Base-by-base conservation (phyloP, 1,139 yeast species). In the Geotrichum candidum region DNA sequence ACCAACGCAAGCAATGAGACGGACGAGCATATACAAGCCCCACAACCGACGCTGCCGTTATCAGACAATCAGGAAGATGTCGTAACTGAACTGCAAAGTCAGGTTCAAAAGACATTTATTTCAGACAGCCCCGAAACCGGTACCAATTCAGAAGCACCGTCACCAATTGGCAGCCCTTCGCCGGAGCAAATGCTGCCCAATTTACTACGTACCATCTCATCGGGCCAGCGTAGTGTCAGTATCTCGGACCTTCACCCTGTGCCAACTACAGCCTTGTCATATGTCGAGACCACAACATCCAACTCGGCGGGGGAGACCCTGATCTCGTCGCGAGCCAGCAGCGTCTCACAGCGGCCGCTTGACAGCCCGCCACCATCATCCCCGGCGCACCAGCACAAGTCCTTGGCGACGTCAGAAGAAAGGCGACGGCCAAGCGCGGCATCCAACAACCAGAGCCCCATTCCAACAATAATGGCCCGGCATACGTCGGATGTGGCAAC, bases 231-330 rank as follows among this genome's bases (percentile, higher is more conserved):
- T 4, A 45, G 57, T 23, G 23, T 45, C 23, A 55, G 58, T 23
- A 46, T 51, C n/a, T 56, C 60, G 10, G 65, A 63, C n/a, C 56
- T 68, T n/a, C 69, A 63, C 51, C 63, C 68, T 13, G 55, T 59
- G 55, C 69, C 72, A 10, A 69, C 72, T 7, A 67, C 68, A 9
- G 70, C 70, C 11, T 53, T 69, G 23, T 66, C 70, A 1, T 58
- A 57, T 18, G 53, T 38, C 46, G 51, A 58, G 46, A 56, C 58
- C 18, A 11, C 54, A 38, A 15, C 41, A 23, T 13, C 57, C 3
- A 53, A 35, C 6, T 29, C 55, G 33, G 48, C 35, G 33, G 54
- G 53, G 11, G 22, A 46, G n/a, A 18, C 54, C 6, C 22, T 27
- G 15, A 56, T 23, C 46, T 25, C 31, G 31, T 46, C 23, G 23